phyloP scores from a whole-genome alignment of 1,139 yeast genomes.

The Geotrichum carabidarum region DNA sequence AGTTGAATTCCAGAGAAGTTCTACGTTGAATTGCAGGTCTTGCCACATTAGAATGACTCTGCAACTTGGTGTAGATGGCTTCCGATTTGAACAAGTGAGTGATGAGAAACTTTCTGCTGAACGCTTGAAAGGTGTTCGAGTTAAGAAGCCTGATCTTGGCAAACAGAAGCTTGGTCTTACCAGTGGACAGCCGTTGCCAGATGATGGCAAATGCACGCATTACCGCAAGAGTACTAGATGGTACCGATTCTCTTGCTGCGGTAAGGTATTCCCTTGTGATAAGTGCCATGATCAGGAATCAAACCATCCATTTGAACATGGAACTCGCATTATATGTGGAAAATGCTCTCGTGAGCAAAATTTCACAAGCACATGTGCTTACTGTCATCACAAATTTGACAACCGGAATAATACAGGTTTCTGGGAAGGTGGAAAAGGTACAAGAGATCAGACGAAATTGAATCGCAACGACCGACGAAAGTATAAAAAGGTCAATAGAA shows the following conservation, averaged over 20 bases:
- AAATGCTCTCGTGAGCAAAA: slow-evolving; percentile 43
- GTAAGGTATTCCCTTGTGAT: slow-evolving; percentile 42
- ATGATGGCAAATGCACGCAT: slow-evolving; percentile 40
- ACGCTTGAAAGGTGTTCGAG: slow-evolving; percentile 23
- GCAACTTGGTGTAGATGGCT: slow-evolving; percentile 30
- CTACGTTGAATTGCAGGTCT: slow-evolving; percentile 35
- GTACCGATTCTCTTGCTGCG: slow-evolving; percentile 44
- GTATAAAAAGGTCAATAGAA: slow-evolving; percentile 31
- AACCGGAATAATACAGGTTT: slow-evolving; percentile 35
- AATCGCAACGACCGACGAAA: slow-evolving; percentile 42
- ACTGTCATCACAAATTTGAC: slow-evolving; percentile 38
- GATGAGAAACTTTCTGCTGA: slow-evolving; percentile 28
- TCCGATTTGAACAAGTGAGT: slow-evolving; percentile 33
- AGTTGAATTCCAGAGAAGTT: slow-evolving; percentile 35
- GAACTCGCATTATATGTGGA: slow-evolving; percentile 43
- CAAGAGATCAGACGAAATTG: slow-evolving; percentile 40
- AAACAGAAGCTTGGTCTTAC: slow-evolving; percentile 35
- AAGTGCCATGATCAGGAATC: slow-evolving; percentile 40
- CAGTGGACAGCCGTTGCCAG: slow-evolving; percentile 41
- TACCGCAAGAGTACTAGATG: slow-evolving; percentile 41
- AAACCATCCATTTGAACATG: slow-evolving; percentile 39
- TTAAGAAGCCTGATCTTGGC: slow-evolving; percentile 19
- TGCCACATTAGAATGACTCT: slow-evolving; percentile 39
- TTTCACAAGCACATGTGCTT: slow-evolving; percentile 36
- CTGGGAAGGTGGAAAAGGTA: slow-evolving; percentile 46